Base-by-base conservation (phyloP, 176 grass and related monocot genomes). In the Oryza officinalis region DNA sequence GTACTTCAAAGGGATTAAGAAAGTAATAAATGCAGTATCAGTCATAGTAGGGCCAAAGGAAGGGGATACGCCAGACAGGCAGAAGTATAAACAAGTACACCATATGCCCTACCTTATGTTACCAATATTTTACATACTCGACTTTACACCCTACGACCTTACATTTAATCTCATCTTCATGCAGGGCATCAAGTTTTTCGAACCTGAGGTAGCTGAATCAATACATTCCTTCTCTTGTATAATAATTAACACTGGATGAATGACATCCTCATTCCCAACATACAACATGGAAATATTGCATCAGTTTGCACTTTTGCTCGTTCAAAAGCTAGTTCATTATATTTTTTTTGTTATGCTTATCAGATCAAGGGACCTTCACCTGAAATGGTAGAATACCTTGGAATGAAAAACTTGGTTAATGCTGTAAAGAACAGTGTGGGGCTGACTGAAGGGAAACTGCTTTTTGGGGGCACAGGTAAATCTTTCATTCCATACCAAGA, bases 141-240 rank as follows among this genome's bases (percentile, higher is more conserved):
- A 35, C 60, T 20, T 60, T 74, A 15, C 47, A 38, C 37, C 50
- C 2, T 86, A 73, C 33, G 46, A 25, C 17, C 7, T 65, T 85
- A 69, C 10, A 74, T 86, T 46, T 67, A 22, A 33, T 77, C 69
- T 52, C 18, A 20, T 89, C 46, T 86, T 88, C 69, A 83, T 86
- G 82, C 91, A 96, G 93, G 96, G 96, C 80, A 94, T 98, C 77
- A 98, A 98, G 67, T 98, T 98, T 85, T 98, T 96, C 74, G 91
- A 92, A 86, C 96, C 96, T 70, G 96, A 96, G 96, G 96, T 98
- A 91, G 67, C 64, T 60, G 28, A 69, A 78, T 77, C 71, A 57
- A 37, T 49, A 79, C 12, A 49, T 69, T 57, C 40, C 40, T 72
- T 86, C 76, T 40, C 80, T 80, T 86, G 65, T 65, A 79, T 78